Conservation (phyloP, 805 yeast species). For the Wickerhamomyces hampshirensis region DNA sequence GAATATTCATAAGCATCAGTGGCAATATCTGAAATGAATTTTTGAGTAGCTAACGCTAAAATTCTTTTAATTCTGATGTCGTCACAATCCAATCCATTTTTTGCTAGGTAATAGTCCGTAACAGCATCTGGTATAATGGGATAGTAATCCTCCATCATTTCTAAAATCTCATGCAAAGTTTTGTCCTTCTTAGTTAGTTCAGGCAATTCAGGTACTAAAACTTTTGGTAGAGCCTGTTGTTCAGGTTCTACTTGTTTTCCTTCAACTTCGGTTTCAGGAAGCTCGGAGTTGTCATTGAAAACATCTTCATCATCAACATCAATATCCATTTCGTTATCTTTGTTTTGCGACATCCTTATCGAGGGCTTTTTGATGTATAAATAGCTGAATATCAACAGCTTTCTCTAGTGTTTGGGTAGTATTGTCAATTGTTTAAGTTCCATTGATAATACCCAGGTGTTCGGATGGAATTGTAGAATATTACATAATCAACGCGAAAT, state of each 20-base stretch:
- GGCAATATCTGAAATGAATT: constrained; percentile 89
- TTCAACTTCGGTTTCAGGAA: constrained; percentile 1
- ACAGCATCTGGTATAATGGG: constrained; percentile 97
- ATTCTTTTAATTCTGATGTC: constrained; percentile 69
- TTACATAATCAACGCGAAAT: too few species aligned
- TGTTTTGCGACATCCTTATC: constrained; percentile 7
- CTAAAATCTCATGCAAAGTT: constrained; percentile 76
- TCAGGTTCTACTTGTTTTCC: constrained; percentile 6
- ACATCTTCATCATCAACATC: constrained; percentile 25
- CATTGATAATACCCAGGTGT: too few species aligned
- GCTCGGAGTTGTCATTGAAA: constrained; percentile 21
- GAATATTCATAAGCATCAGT: constrained; percentile 96
- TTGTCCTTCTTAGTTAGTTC: constrained; percentile 75
- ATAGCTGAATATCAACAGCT: too few species aligned
- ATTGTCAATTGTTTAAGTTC: too few species aligned
- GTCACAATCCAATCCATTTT: constrained; percentile 78
- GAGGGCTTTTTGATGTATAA: neutral
- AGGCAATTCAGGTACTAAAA: constrained; percentile 41
- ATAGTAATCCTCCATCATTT: constrained; percentile 88
- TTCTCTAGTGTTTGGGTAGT: too few species aligned
- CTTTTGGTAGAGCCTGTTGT: constrained; percentile 15
- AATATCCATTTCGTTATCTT: constrained; percentile 17
- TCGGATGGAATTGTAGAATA: too few species aligned
- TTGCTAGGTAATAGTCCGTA: constrained; percentile 83
- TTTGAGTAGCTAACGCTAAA: constrained; percentile 92